These are phyloP conservation scores for Halenospora varia DNA, from an alignment of 495 filamentous ascomycete species.

Conservation along the genomic window DNA sequence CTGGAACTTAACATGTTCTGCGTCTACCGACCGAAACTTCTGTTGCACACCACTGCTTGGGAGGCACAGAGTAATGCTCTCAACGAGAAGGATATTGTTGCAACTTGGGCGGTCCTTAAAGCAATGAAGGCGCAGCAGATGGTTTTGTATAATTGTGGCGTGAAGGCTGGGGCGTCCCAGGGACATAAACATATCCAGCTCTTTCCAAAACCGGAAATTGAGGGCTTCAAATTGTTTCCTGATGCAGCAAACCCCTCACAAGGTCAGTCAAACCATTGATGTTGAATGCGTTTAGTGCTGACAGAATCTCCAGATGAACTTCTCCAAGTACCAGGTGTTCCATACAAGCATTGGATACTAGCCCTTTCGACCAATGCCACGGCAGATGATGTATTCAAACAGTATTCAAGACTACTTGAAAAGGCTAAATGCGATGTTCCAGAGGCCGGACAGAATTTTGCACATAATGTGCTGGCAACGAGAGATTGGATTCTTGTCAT, in stretches of 20 bases:
- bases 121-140: constrained; percentile 7
- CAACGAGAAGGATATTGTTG: background rate
- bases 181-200: constrained; percentile 28
- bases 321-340: background rate
- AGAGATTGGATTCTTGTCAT: background rate
- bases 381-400: background rate
- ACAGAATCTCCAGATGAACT: background rate
- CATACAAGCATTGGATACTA: background rate
- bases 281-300: background rate
- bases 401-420: background rate
- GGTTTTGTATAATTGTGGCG: constrained; percentile 28
- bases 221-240: background rate
- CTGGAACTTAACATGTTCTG: background rate
- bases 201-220: constrained; percentile 12
- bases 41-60: background rate
- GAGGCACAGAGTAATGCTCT: background rate
- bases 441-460: background rate
- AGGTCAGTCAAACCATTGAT: background rate
- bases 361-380: background rate
- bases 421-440: too few species aligned
- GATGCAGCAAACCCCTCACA: background rate
- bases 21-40: background rate
- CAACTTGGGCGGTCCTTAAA: background rate
- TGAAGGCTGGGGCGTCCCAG: constrained; percentile 25
- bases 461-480: background rate